Conservation (phyloP, 2,329 filamentous ascomycete species). For the Nakataea oryzae region DNA sequence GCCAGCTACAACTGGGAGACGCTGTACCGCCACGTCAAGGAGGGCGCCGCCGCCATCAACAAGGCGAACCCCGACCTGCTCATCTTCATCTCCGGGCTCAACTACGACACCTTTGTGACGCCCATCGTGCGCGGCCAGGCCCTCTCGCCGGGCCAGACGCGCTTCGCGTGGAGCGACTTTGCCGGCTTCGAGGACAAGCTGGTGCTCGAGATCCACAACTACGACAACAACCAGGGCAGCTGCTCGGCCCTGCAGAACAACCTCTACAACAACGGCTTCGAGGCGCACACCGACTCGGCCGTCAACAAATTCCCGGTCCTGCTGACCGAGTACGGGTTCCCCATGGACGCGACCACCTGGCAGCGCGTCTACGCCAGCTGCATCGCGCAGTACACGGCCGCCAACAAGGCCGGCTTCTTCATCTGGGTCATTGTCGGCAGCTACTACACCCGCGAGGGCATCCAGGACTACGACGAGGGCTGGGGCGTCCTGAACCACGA, state of each 20-base stretch:
- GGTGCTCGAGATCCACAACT: slow-evolving; percentile 52
- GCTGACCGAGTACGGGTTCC: slow-evolving; percentile 45
- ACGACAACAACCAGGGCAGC: slow-evolving; percentile 36
- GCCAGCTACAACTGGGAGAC: slow-evolving; percentile 43
- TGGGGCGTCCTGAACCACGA: slow-evolving; percentile 46
- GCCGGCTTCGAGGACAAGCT: slow-evolving; percentile 40
- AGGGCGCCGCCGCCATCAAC: slow-evolving; percentile 39
- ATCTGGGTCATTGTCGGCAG: slow-evolving; percentile 48
- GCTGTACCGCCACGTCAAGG: slow-evolving; percentile 40
- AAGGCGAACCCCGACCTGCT: slow-evolving; percentile 37
- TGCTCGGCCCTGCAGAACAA: slow-evolving; percentile 35
- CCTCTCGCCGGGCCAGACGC: slow-evolving; percentile 32
- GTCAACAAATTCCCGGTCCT: slow-evolving; percentile 34
- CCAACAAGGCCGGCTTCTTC: slow-evolving; percentile 42
- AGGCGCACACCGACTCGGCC: slow-evolving; percentile 29
- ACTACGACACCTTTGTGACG: slow-evolving; percentile 43
- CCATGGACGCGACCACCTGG: slow-evolving; percentile 34
- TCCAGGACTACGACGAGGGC: slow-evolving; percentile 43
- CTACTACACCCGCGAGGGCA: slow-evolving; percentile 44
- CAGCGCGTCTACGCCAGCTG: slow-evolving; percentile 39
- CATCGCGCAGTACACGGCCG: slow-evolving; percentile 35
- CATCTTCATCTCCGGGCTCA: slow-evolving; percentile 49
- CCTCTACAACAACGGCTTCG: slow-evolving; percentile 40
- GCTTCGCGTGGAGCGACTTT: slow-evolving; percentile 35
- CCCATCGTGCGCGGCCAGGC: slow-evolving; percentile 37